A percentile compares a stretch with the other conserved stretches of the same genome.
These are phyloP conservation scores for Leptodontidium sp. DNA, from an alignment of 2,329 filamentous ascomycete species.

Conservation along the genomic window DNA sequence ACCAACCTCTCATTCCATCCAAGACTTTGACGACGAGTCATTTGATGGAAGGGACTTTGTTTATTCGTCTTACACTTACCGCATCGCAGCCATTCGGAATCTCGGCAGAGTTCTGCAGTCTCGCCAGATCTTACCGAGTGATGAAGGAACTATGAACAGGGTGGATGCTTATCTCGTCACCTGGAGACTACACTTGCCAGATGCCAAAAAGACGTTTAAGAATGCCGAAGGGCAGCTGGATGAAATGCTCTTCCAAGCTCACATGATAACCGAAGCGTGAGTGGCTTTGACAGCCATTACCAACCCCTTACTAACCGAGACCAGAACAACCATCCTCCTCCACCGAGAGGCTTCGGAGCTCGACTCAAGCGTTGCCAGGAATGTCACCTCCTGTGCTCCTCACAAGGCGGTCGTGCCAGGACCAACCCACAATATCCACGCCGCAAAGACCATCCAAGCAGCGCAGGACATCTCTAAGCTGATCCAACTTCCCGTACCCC, in stretches of 20 bases:
- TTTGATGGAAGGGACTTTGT: conserved; percentile 71
- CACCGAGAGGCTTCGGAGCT: conserved; percentile 83
- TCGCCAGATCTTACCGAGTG: conserved; percentile 59
- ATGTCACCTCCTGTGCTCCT: conserved; percentile 71
- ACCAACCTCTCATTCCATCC: conserved; percentile 67
- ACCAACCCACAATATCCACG: conserved; percentile 59
- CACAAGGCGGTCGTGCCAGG: conserved; percentile 50
- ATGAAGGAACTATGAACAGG: conserved; percentile 62
- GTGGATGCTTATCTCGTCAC: conserved; percentile 68
- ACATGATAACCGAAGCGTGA: conserved; percentile 72
- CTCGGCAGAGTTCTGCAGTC: conserved; percentile 77
- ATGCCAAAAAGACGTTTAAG: conserved; percentile 73
- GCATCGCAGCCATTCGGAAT: conserved; percentile 82
- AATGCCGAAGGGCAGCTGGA: conserved; percentile 77
- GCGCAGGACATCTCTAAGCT: conserved; percentile 80
- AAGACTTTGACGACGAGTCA: conserved; percentile 76
- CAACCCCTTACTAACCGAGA: conserved; percentile 17
- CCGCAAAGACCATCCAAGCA: conserved; percentile 80
- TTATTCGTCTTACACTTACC: conserved; percentile 87
- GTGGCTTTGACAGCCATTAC: conserved; percentile 13
- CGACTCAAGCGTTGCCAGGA: conserved; percentile 63
- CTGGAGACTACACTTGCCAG: conserved; percentile 82
- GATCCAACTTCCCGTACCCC: conserved; percentile 75
- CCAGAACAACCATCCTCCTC: conserved; percentile 72
- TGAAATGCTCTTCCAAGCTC: conserved; percentile 91